A percentile compares a stretch with the other conserved stretches of the same genome.
Evolutionary conservation across 352 stramenopile species (phyloP).

Genomic region (Phytophthora crassamura): DNA sequence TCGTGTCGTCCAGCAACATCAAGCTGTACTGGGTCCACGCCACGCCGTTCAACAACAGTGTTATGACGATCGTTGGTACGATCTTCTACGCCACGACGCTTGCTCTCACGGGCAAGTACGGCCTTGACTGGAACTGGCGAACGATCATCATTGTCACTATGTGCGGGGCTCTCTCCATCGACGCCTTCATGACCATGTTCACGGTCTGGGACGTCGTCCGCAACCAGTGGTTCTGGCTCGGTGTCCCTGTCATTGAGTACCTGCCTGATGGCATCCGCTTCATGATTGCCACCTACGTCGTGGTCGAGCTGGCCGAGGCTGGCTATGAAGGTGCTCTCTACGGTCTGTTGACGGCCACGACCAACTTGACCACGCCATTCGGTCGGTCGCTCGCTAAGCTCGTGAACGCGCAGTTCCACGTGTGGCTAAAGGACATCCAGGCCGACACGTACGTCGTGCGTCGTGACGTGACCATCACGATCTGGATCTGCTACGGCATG

Average conservation of each 20-base stretch:
- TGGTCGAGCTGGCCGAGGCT: slow-evolving; percentile 60
- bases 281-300: slow-evolving; percentile 67
- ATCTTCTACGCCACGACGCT: slow-evolving; percentile 50
- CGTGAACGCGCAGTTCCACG: slow-evolving; percentile 58
- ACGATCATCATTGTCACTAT: slow-evolving; percentile 49
- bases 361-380: slow-evolving; percentile 58
- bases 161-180: slow-evolving; percentile 44
- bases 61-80: slow-evolving; percentile 57
- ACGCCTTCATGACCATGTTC: slow-evolving; percentile 61
- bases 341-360: slow-evolving; percentile 59
- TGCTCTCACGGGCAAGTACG: slow-evolving; percentile 49
- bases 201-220: slow-evolving; percentile 61
- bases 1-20: slow-evolving; percentile 59
- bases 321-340: slow-evolving; percentile 67
- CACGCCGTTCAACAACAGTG: slow-evolving; percentile 59
- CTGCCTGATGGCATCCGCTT: slow-evolving; percentile 60
- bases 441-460: slow-evolving; percentile 50
- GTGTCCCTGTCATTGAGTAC: slow-evolving; percentile 57
- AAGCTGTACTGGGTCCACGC: slow-evolving; percentile 65
- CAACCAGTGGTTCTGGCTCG: slow-evolving; percentile 73
- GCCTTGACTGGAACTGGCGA: slow-evolving; percentile 69
- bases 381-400: slow-evolving; percentile 54
- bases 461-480: slow-evolving; percentile 66
- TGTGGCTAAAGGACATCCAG: slow-evolving; percentile 58
- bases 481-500: slow-evolving; percentile 62